phyloP scores from a whole-genome alignment of 768 basidiomycete genomes.

The Pleurotus pulmonarius region DNA sequence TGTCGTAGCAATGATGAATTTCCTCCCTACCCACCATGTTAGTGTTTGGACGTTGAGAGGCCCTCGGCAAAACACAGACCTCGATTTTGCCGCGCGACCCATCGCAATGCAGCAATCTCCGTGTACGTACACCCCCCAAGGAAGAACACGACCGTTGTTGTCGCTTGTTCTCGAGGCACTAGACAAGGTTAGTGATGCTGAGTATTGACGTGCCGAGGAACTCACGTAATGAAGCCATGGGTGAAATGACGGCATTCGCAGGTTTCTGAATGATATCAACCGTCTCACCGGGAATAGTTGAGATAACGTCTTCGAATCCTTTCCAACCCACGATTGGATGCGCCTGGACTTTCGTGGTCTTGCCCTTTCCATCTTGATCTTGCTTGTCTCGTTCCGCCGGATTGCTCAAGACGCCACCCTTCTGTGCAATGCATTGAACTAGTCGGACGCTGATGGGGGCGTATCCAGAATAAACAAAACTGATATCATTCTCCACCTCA shows the following conservation, averaged over 20 bases:
- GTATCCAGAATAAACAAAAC: conserved; percentile 95
- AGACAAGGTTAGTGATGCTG: neutral
- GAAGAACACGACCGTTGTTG: conserved; percentile 93
- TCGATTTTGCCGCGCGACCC: conserved; percentile 83
- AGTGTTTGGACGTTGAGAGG: conserved; percentile 9
- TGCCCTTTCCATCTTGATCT: conserved; percentile 25
- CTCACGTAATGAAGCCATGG: conserved; percentile 29
- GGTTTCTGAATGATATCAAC: conserved; percentile 68
- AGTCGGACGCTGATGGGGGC: conserved; percentile 90
- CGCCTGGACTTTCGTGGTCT: conserved; percentile 61
- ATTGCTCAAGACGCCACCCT: conserved; percentile 83
- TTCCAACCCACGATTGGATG: conserved; percentile 97
- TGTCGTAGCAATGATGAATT: conserved; percentile 88
- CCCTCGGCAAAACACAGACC: conserved; percentile 40
- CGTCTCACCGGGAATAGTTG: conserved; percentile 78
- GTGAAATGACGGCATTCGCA: conserved; percentile 21
- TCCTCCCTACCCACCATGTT: conserved; percentile 54
- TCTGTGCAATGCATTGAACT: conserved; percentile 91
- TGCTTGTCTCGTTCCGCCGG: conserved; percentile 47
- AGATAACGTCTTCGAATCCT: conserved; percentile 90
- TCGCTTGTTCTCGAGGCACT: conserved; percentile 59
- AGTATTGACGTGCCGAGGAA: conserved; percentile 8
- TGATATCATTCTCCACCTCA: conserved; percentile 90
- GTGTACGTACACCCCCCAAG: conserved; percentile 96
- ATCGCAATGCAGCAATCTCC: conserved; percentile 92